Evolutionary conservation across 352 stramenopile species (phyloP), one percentile per base, ranked within the genome.

Genomic region (Phytophthora pluvialis): DNA sequence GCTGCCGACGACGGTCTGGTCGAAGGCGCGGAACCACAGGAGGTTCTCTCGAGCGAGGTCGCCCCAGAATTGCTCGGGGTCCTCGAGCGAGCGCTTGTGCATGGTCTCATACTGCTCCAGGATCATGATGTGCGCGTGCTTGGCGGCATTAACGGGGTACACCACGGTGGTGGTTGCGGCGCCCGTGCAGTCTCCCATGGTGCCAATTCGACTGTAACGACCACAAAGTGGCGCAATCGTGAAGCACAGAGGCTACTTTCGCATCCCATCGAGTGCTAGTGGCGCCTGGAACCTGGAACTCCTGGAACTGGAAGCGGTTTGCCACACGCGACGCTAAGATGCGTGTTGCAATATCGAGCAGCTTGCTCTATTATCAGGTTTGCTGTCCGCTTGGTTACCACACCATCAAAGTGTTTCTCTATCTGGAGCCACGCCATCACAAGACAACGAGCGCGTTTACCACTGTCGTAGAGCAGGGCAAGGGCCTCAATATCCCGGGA

Each of bases 11-110:
- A 64, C 56, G 12, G 45, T 64, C 28, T 64, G 44, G 28, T 58
- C 56, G 21, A 64, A 64, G 56, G 58, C 45, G 5, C 45, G 45
- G 10, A 64, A 64, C 56, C 56, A 64, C 3, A 50, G 35, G 26
- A 57, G 45, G 45, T 64, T 50, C 13, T 43, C 18, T 42, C 56
- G 25, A n/a, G 56, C 45, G 26, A 64, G 56, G 7, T 57, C 26
- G 5, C 56, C 45, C 56, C 45, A 64, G 36, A 64, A 64, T 5
- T 21, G n/a, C 11, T 47, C 43, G 15, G 56, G 56, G 35, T 57
- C 38, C 15, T 58, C 56, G 11, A 64, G 45, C 15, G 56, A 64
- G 15, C 38, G 46, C 56, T 50, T 64, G 45, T 64, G 18, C 45
- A 57, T 57, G 3, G 36, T 46, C 25, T 58, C 56, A 58, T 64